Evolutionary conservation across 2,329 filamentous ascomycete genomes (phyloP).

Genomic region (Rhexocercosporidium sp.): DNA sequence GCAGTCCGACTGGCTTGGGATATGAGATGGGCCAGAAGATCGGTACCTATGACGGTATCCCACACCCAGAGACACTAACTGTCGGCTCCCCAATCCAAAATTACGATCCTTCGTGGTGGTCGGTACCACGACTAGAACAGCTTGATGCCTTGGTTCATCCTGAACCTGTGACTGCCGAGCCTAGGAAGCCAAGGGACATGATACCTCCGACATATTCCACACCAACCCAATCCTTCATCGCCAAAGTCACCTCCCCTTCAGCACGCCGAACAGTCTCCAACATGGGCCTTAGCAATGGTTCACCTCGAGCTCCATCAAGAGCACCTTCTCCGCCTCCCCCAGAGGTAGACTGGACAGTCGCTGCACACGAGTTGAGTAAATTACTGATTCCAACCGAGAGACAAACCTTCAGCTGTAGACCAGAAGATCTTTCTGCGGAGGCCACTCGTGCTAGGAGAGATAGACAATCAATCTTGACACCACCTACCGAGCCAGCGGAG

Average conservation of each 20-base stretch:
- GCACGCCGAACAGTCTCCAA: constrained; percentile 68
- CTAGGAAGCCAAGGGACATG: constrained; percentile 59
- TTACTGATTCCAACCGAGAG: constrained; percentile 78
- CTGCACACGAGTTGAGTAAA: constrained; percentile 82
- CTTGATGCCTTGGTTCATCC: constrained; percentile 66
- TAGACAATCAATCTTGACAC: constrained; percentile 59
- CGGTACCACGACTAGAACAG: constrained; percentile 65
- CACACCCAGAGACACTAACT: constrained; percentile 23
- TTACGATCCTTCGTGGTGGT: constrained; percentile 78
- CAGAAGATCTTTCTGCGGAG: constrained; percentile 79
- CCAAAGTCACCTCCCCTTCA: constrained; percentile 74
- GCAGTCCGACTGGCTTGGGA: constrained; percentile 52
- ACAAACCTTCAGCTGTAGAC: constrained; percentile 75
- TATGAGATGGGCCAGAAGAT: constrained; percentile 63
- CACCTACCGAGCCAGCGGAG: constrained; percentile 39
- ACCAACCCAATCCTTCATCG: constrained; percentile 85
- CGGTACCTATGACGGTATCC: constrained; percentile 45
- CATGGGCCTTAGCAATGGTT: constrained; percentile 48
- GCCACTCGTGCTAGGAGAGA: constrained; percentile 68
- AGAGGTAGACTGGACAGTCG: constrained; percentile 83
- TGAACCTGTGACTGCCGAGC: constrained; percentile 53
- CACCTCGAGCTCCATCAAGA: constrained; percentile 48
- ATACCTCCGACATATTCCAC: constrained; percentile 78
- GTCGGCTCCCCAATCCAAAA: constrained; percentile 41
- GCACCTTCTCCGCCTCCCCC: constrained; percentile 73